These are phyloP conservation scores for Phytophthora multivora DNA, from an alignment of 352 stramenopile genomes.

Conservation along the genomic window DNA sequence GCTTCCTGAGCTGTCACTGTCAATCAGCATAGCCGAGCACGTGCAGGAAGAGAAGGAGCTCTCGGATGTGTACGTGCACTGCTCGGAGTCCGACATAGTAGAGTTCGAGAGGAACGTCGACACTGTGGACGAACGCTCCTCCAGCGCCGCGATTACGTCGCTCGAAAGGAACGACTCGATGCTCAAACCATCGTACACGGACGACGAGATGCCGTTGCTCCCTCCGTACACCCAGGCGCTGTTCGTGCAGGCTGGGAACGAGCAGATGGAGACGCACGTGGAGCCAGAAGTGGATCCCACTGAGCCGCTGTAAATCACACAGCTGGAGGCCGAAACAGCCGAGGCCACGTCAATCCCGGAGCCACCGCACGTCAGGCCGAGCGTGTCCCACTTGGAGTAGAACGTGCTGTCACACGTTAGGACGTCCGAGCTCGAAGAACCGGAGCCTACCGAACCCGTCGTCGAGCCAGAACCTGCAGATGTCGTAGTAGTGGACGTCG, in stretches of 20 bases:
- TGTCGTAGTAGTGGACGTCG: conserved; percentile 16
- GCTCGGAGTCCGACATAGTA: conserved; percentile 57
- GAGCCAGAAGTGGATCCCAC: conserved; percentile 50
- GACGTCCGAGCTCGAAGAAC: conserved; percentile 36
- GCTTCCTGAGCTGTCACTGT: conserved; percentile 38
- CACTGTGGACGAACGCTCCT: conserved; percentile 44
- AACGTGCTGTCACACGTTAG: conserved; percentile 80
- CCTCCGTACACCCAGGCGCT: conserved; percentile 63
- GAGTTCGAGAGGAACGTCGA: conserved; percentile 62
- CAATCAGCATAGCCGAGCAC: conserved; percentile 65
- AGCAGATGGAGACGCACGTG: conserved; percentile 81
- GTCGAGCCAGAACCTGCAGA: conserved; percentile 23
- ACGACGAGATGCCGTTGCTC: conserved; percentile 67
- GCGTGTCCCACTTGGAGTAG: conserved; percentile 75
- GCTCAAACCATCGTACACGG: conserved; percentile 58
- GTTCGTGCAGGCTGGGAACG: conserved; percentile 71
- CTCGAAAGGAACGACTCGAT: conserved; percentile 65
- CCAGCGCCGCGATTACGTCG: conserved; percentile 46
- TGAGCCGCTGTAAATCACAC: conserved; percentile 80
- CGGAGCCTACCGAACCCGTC: conserved; percentile 3
- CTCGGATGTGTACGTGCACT: conserved; percentile 70
- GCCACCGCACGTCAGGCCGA: conserved; percentile 66
- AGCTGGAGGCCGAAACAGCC: conserved; percentile 57
- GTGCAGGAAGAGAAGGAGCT: conserved; percentile 68
- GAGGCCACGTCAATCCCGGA: conserved; percentile 51